These are phyloP conservation scores for Sicyos baderoa DNA, from an alignment of 306 rosid genomes.

Conservation along the genomic window DNA sequence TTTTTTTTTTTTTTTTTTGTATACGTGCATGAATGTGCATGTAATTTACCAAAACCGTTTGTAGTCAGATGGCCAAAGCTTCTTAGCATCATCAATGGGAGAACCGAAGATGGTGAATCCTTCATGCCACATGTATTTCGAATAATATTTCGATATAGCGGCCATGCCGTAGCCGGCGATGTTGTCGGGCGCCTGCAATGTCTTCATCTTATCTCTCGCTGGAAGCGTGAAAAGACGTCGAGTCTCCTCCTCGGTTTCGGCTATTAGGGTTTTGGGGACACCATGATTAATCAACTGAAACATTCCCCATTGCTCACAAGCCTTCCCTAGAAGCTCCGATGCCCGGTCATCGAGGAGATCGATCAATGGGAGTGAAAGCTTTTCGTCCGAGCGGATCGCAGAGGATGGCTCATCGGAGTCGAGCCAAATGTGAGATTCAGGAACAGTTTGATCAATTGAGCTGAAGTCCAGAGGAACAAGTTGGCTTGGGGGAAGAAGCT, in stretches of 20 bases:
- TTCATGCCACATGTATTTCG: constrained; percentile 44
- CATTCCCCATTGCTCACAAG: constrained; percentile 37
- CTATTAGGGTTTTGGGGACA: constrained; percentile 21
- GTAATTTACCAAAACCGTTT: constrained; percentile 36
- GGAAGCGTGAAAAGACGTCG: constrained; percentile 34
- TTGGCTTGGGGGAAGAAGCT: background rate
- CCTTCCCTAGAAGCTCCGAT: constrained; percentile 20
- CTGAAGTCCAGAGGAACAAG: background rate
- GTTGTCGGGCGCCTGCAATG: too few species aligned
- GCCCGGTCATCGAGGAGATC: constrained; percentile 33
- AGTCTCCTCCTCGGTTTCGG: constrained; percentile 19
- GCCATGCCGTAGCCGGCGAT: constrained; percentile 47
- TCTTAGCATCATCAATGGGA: constrained; percentile 31
- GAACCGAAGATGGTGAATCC: constrained; percentile 35
- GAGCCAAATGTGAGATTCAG: constrained; percentile 2
- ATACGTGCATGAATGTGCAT: background rate
- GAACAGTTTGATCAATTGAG: background rate
- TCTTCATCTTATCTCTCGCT: too few species aligned
- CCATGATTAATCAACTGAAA: constrained; percentile 45
- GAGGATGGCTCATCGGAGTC: background rate
- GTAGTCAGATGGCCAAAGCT: constrained; percentile 43
- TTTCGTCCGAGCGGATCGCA: background rate
- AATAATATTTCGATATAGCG: constrained; percentile 23
- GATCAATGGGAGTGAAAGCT: constrained; percentile 23
- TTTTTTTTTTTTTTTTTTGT: too few species aligned